Conservation (phyloP, 2,329 filamentous ascomycete species). For the Orbilia brochopaga region DNA sequence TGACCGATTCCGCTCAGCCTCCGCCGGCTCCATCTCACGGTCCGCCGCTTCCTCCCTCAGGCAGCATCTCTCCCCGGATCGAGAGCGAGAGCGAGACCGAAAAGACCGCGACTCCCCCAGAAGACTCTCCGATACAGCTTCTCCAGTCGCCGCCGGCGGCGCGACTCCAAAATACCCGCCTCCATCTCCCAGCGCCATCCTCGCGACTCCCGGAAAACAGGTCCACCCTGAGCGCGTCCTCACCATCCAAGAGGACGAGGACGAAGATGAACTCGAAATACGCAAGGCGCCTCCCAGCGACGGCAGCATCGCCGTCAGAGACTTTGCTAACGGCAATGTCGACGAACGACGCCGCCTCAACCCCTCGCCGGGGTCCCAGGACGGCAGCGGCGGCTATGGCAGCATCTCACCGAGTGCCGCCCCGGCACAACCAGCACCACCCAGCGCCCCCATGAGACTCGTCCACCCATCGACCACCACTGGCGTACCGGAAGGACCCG, state of each 20-base stretch:
- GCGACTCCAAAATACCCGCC: constrained; percentile 15
- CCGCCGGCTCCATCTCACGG: constrained; percentile 19
- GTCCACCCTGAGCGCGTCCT: constrained; percentile 12
- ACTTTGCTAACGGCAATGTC: constrained; percentile 22
- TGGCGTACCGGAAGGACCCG: constrained; percentile 24
- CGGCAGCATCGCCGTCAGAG: neutral
- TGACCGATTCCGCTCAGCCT: constrained; percentile 27
- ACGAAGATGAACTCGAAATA: constrained; percentile 33
- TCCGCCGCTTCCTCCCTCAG: constrained; percentile 29
- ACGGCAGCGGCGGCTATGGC: constrained; percentile 37
- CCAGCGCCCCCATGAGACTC: constrained; percentile 2
- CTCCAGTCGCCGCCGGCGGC: neutral
- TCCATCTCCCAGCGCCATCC: constrained; percentile 9
- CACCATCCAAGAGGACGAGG: constrained; percentile 32
- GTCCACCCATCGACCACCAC: constrained; percentile 17
- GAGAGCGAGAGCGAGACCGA: constrained; percentile 9
- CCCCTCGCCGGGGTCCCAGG: constrained; percentile 7
- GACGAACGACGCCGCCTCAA: constrained; percentile 37
- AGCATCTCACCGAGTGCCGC: constrained; percentile 19
- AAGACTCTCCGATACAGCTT: constrained; percentile 17
- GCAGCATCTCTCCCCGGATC: constrained; percentile 36
- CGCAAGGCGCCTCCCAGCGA: constrained; percentile 1
- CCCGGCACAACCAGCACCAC: neutral
- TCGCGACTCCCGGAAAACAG: constrained; percentile 21
- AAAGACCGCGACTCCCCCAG: neutral